phyloP scores from a whole-genome alignment of 163 green algal species.

The Volvox carteri region DNA sequence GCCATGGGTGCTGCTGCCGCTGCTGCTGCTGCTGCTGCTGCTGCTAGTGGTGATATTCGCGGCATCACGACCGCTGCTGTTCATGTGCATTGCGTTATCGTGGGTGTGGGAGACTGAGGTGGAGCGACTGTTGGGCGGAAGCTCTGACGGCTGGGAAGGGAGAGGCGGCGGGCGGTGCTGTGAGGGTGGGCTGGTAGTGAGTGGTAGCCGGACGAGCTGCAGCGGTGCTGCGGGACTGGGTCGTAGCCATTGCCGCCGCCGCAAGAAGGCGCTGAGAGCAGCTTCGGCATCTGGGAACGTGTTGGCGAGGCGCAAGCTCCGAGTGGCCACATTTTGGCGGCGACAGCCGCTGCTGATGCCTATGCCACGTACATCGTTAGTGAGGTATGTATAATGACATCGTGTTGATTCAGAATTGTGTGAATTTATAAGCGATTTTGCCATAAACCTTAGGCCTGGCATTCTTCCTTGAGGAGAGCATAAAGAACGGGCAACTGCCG shows the following conservation, averaged over 20 bases:
- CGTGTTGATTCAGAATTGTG: too few relatives aligned
- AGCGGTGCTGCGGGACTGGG: not conserved
- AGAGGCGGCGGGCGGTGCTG: too few relatives aligned
- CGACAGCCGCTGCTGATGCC: not conserved
- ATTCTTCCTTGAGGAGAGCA: too few relatives aligned
- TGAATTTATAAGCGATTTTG: too few relatives aligned
- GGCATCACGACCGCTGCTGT: not conserved
- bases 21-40: not conserved
- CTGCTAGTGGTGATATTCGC: not conserved
- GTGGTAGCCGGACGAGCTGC: conserved; percentile 3
- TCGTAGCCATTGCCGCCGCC: not conserved
- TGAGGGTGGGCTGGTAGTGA: too few relatives aligned
- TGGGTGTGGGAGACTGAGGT: not conserved
- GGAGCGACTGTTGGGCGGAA: too few relatives aligned
- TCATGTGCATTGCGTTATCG: not conserved
- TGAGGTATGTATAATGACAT: too few relatives aligned
- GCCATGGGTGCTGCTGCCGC: not conserved
- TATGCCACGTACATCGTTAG: too few relatives aligned
- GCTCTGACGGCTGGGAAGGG: too few relatives aligned
- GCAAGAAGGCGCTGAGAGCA: conserved; percentile 1
- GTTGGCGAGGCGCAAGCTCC: not conserved
- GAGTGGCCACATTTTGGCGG: not conserved
- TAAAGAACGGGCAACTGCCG: too few relatives aligned
- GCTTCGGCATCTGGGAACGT: not conserved
- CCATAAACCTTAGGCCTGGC: too few relatives aligned